Percentiles rank a stretch among this genome's conserved stretches.
Conservation (phyloP, 129 eudicot species). For the Pittosporum tobira region DNA sequence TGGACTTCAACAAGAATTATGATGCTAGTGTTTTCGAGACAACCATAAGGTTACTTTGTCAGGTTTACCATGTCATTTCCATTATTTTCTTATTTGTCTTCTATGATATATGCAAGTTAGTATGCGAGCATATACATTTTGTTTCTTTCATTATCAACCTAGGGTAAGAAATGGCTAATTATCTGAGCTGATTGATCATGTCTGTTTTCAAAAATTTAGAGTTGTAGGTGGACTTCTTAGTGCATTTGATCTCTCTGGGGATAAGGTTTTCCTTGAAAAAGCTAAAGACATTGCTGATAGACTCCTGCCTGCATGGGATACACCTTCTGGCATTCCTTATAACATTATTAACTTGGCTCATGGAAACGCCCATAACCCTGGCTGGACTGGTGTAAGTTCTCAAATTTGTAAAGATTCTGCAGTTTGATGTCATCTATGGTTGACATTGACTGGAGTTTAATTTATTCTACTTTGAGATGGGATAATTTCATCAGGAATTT, state of each 20-base stretch:
- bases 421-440: neutral
- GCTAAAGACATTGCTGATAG: slow-evolving; percentile 96
- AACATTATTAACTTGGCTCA: slow-evolving; percentile 80
- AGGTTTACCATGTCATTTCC: slow-evolving; percentile 50
- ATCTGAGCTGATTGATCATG: slow-evolving; percentile 16
- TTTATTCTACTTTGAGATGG: neutral
- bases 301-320: slow-evolving; percentile 93
- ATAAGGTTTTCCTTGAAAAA: slow-evolving; percentile 78
- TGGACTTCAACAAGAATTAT: slow-evolving; percentile 93
- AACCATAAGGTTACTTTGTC: slow-evolving; percentile 97
- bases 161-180: neutral
- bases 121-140: neutral
- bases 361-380: slow-evolving; percentile 95
- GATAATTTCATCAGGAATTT: neutral
- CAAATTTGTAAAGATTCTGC: slow-evolving; percentile 2
- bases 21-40: slow-evolving; percentile 99
- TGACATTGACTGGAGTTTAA: neutral
- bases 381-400: slow-evolving; percentile 95
- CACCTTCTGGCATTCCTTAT: slow-evolving; percentile 93
- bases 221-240: slow-evolving; percentile 99
- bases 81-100: slow-evolving; percentile 4
- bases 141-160: neutral
- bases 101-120: slow-evolving; percentile 7
- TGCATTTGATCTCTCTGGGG: slow-evolving; percentile 94
- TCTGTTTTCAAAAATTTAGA: slow-evolving; percentile 33